A percentile compares a stretch with the other conserved stretches of the same genome.
Conservation (phyloP, 2,329 filamentous ascomycete genomes). For the Aspergillus sp. region DNA sequence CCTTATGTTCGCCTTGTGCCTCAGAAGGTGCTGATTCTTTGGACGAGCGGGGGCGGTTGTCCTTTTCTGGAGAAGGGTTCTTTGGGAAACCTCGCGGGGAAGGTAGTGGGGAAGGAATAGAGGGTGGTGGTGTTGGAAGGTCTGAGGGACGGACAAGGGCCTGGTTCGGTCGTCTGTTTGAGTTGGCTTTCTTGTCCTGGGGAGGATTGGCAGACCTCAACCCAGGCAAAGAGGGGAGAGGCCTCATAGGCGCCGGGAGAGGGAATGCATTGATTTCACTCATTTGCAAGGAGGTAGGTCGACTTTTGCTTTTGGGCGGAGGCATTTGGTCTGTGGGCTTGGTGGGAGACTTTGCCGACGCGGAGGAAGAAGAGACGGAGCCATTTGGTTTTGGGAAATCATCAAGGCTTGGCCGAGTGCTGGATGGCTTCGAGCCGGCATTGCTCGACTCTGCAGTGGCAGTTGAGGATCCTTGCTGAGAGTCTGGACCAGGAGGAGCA, state of each 20-base stretch:
- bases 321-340: too few species aligned
- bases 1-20: too few species aligned
- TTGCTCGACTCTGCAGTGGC: too few species aligned
- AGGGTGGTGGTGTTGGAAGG: not conserved
- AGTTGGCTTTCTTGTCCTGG: slow-evolving; percentile 4
- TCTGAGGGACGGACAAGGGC: not conserved
- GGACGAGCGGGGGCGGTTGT: too few species aligned
- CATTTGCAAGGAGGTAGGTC: slow-evolving; percentile 19
- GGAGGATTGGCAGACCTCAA: slow-evolving; percentile 4
- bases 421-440: too few species aligned
- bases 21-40: too few species aligned
- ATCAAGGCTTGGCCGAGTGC: too few species aligned
- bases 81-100: not conserved
- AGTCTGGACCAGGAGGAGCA: slow-evolving; percentile 2
- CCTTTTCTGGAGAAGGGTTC: too few species aligned
- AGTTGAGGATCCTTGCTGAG: not conserved
- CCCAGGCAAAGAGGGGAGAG: slow-evolving; percentile 29
- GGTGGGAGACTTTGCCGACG: too few species aligned
- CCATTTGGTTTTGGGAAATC: too few species aligned
- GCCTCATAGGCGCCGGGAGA: slow-evolving; percentile 29
- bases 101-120: not conserved
- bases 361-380: too few species aligned
- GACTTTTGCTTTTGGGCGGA: slow-evolving; percentile 5
- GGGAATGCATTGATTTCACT: slow-evolving; percentile 27
- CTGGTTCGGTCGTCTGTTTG: not conserved